A percentile compares a stretch with the other conserved stretches of the same genome.
Conservation (phyloP, 108 stramenopile species). For the Discostella stelligeroides region DNA sequence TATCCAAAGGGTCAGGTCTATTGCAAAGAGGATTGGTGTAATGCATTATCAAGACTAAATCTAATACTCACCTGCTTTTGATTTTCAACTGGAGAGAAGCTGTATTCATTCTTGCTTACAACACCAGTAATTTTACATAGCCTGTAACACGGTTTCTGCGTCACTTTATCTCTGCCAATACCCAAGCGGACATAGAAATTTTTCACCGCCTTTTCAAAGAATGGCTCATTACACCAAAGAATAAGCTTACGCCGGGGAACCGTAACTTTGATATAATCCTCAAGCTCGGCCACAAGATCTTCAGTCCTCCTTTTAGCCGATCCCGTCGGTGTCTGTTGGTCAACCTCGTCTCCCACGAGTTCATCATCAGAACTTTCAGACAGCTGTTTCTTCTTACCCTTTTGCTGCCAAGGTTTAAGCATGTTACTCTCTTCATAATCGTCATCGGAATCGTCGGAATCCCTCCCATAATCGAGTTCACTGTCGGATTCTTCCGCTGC, state of each 20-base stretch:
- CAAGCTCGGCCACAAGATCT: constrained; percentile 68
- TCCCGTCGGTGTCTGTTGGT: constrained; percentile 22
- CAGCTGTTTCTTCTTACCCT: constrained; percentile 37
- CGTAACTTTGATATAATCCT: constrained; percentile 73
- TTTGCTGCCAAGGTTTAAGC: constrained; percentile 78
- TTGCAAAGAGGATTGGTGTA: constrained; percentile 1
- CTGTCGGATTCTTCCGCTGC: constrained; percentile 62
- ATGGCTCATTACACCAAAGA: constrained; percentile 90
- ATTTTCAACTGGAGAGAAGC: constrained; percentile 62
- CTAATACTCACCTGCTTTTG: constrained; percentile 64
- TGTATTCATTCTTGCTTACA: constrained; percentile 54
- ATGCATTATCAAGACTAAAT: not conserved
- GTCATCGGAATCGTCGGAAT: constrained; percentile 82
- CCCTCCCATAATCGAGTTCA: constrained; percentile 78
- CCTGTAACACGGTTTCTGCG: constrained; percentile 80
- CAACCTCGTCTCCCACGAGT: constrained; percentile 44
- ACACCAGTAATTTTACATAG: constrained; percentile 80
- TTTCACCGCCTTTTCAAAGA: constrained; percentile 77
- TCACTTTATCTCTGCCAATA: constrained; percentile 77
- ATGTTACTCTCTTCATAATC: constrained; percentile 59
- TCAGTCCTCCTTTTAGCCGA: constrained; percentile 25
- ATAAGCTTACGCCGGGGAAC: constrained; percentile 80
- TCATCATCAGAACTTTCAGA: constrained; percentile 53
- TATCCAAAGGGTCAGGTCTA: not conserved
- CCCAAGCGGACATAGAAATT: constrained; percentile 77